A percentile compares a stretch with the other conserved stretches of the same genome.
phyloP scores from a whole-genome alignment of 257 asterid genomes.

The Solanum virginianum region DNA sequence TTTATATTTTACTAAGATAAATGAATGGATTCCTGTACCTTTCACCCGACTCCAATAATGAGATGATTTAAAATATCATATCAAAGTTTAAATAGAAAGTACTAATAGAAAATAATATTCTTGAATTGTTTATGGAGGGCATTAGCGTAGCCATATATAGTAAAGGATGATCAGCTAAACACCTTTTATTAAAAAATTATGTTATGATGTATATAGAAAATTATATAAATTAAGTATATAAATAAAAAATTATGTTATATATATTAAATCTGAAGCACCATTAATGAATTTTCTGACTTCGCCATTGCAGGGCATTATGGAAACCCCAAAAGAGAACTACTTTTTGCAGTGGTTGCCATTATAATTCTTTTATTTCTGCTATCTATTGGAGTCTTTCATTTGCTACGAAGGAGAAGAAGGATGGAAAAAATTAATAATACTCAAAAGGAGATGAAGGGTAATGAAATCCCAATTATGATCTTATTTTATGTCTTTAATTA shows the following conservation, averaged over 20 bases:
- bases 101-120: background rate
- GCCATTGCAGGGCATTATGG: background rate
- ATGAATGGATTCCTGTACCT: too few relatives aligned
- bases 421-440: background rate
- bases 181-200: accelerated
- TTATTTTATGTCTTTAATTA: background rate
- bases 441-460: background rate
- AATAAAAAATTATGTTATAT: background rate
- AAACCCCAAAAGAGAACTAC: background rate
- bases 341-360: background rate
- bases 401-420: background rate
- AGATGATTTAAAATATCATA: background rate
- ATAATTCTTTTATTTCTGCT: background rate
- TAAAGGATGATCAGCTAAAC: background rate
- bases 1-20: too few relatives aligned
- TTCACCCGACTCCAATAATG: accelerated
- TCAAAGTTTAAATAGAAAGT: background rate
- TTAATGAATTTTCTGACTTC: background rate
- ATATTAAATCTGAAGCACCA: background rate
- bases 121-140: too few relatives aligned
- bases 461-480: background rate
- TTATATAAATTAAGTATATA: too few relatives aligned
- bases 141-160: background rate
- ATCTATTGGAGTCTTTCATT: background rate
- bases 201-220: too few relatives aligned